Evolutionary conservation across 768 basidiomycete species (phyloP), one percentile per base, ranked within the genome.

Genomic region (Cantharellus anzutake): DNA sequence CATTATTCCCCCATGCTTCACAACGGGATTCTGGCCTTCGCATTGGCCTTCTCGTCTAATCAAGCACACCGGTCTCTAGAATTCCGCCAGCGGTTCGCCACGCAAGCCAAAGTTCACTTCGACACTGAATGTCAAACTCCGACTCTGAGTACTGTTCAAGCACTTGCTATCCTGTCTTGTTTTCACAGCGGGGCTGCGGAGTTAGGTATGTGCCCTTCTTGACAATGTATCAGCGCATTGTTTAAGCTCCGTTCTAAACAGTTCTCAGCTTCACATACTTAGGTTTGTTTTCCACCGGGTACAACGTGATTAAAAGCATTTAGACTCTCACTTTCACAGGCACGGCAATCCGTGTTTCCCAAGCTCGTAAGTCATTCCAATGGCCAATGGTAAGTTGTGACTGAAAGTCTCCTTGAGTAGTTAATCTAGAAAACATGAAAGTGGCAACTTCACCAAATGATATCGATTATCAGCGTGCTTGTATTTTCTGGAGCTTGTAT

Each of bases 401-500:
- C 29, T 48, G 20, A 48, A 29, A 29, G 20, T 29, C 20, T 29
- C 20, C 44, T 48, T 29, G 11, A 11, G 11, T 29, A 48, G 44
- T 48, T 11, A 29, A 29, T 48, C 44, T 48, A 11, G 11, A 48
- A 11, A 29, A 11, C 76, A 77, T 1, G 68, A 76, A 7, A 78
- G 81, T 61, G 72, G 73, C 34, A 71, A 76, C 38, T 68, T 79
- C 60, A 29, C 29, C 44, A 11, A 48, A 48, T 11, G 29, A 11
- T 11, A 48, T 48, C 20, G 11, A 29, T 29, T 11, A 75, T 38
- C 79, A 80, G 64, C 76, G 80, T 20, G 75, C 78, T 62, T 81
- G 79, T 80, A 74, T 74, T 0, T 74, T 77, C 64, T 81, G 80
- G 79, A 75, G 75, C 4, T 78, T 75, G 2, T 80, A 78, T 67